A percentile compares a stretch with the other conserved stretches of the same genome.
Conservation (phyloP, 2,329 filamentous ascomycete species). For the Chrysoporthe cubensis region DNA sequence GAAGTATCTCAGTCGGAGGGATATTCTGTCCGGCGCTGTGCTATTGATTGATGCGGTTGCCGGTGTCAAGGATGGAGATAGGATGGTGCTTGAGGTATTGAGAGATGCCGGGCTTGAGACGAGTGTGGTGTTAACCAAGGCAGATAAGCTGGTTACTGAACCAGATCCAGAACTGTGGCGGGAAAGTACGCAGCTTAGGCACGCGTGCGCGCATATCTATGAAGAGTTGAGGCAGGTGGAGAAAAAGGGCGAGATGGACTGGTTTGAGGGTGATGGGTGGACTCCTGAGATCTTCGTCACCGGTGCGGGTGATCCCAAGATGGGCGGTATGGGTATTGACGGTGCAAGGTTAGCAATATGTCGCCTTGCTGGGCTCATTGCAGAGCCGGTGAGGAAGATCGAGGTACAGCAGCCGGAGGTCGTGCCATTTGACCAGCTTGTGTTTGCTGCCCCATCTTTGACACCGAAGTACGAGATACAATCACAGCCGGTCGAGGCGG, state of each 20-base stretch:
- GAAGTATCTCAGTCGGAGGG: conserved; percentile 53
- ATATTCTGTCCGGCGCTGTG: conserved; percentile 54
- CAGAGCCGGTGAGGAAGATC: conserved; percentile 29
- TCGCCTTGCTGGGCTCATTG: conserved; percentile 39
- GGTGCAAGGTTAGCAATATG: conserved; percentile 40
- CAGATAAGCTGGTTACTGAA: conserved; percentile 49
- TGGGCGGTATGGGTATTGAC: conserved; percentile 37
- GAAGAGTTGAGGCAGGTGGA: conserved; percentile 36
- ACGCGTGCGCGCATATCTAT: conserved; percentile 38
- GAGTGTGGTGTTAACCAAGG: conserved; percentile 59
- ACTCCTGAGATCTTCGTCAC: conserved; percentile 40
- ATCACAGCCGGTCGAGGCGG: conserved; percentile 24
- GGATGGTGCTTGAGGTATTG: conserved; percentile 51
- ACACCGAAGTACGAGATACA: conserved; percentile 13
- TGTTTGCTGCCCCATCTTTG: conserved; percentile 30
- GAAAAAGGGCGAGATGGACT: conserved; percentile 32
- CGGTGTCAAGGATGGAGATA: conserved; percentile 53
- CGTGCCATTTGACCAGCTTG: conserved; percentile 42
- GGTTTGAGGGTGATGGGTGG: conserved; percentile 38
- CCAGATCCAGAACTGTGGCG: conserved; percentile 17
- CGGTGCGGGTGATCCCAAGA: conserved; percentile 39
- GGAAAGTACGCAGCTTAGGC: conserved; percentile 7
- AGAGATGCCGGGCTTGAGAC: conserved; percentile 50
- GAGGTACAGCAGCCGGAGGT: conserved; percentile 30
- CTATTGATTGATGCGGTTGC: conserved; percentile 59